Percentiles rank a stretch among this genome's conserved stretches.
phyloP scores from a whole-genome alignment of 495 filamentous ascomycete species.

The Xylaria cubensis region DNA sequence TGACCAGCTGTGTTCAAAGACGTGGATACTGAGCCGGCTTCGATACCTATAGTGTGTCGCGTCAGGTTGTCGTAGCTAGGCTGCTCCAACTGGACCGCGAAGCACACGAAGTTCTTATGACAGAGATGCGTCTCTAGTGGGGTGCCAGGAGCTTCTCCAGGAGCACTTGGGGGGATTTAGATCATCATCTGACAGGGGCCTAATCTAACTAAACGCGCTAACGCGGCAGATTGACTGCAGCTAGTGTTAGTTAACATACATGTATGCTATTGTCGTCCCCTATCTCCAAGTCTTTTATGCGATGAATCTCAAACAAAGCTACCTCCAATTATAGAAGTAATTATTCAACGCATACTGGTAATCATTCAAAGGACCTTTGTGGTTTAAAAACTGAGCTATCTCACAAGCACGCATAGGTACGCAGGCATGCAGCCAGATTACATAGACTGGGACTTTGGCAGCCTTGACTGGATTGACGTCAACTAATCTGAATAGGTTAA shows the following conservation, averaged over 20 bases:
- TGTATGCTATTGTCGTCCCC: background rate
- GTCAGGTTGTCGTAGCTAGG: constrained; percentile 5
- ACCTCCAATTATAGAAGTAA: background rate
- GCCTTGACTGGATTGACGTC: background rate
- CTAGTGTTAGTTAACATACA: background rate
- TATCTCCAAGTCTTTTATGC: background rate
- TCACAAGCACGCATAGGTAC: background rate
- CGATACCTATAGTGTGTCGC: background rate
- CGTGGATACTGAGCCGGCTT: no score
- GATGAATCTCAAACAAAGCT: background rate
- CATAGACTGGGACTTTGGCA: background rate
- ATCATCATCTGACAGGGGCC: constrained; percentile 9
- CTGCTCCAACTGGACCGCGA: background rate
- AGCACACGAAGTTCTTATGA: background rate
- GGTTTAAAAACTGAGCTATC: background rate
- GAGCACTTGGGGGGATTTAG: background rate
- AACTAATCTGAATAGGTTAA: background rate
- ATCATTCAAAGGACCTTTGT: background rate
- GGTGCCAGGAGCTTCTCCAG: background rate
- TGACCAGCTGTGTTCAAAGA: constrained; percentile 1
- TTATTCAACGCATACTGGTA: background rate
- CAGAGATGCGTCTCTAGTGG: background rate
- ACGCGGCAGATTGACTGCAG: constrained; percentile 16
- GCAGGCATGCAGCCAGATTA: background rate
- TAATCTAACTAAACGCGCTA: constrained; percentile 14